phyloP scores from a whole-genome alignment of 1,284 basidiomycete genomes.

The Afroboletus lepidellus region DNA sequence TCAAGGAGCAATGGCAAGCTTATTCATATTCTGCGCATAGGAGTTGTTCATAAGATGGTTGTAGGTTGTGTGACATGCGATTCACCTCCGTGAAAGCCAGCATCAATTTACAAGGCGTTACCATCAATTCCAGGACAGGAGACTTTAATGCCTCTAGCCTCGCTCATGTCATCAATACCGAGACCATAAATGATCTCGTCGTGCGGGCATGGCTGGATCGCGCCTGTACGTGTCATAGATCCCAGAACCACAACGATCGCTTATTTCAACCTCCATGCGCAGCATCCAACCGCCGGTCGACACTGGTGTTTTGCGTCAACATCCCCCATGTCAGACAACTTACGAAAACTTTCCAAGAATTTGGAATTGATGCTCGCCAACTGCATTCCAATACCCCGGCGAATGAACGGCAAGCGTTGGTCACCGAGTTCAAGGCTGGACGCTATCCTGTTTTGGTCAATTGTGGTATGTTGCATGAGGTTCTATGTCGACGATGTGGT shows the following conservation, averaged over 20 bases:
- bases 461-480: slow-evolving; percentile 59
- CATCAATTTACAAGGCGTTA: slow-evolving; percentile 68
- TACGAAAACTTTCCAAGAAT: slow-evolving; percentile 70
- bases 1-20: slow-evolving; percentile 83
- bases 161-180: slow-evolving; percentile 77
- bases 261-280: not conserved
- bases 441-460: slow-evolving; percentile 88
- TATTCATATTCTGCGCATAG: not conserved
- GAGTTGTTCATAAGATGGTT: slow-evolving; percentile 4
- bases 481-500: not conserved
- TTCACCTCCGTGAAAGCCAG: slow-evolving; percentile 80
- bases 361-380: slow-evolving; percentile 86
- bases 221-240: slow-evolving; percentile 50
- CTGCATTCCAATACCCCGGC: slow-evolving; percentile 73
- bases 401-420: slow-evolving; percentile 60
- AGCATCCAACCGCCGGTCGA: slow-evolving; percentile 71
- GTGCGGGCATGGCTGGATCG: slow-evolving; percentile 82
- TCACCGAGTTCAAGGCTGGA: slow-evolving; percentile 70
- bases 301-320: slow-evolving; percentile 89
- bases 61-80: slow-evolving; percentile 80
- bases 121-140: slow-evolving; percentile 62
- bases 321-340: slow-evolving; percentile 80
- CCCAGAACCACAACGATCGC: slow-evolving; percentile 1
- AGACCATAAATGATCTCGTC: slow-evolving; percentile 71
- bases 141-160: slow-evolving; percentile 81